Percentiles rank a stretch among this genome's conserved stretches.
Conservation (phyloP, 2,329 filamentous ascomycete species). For the Neonectria sp. region DNA sequence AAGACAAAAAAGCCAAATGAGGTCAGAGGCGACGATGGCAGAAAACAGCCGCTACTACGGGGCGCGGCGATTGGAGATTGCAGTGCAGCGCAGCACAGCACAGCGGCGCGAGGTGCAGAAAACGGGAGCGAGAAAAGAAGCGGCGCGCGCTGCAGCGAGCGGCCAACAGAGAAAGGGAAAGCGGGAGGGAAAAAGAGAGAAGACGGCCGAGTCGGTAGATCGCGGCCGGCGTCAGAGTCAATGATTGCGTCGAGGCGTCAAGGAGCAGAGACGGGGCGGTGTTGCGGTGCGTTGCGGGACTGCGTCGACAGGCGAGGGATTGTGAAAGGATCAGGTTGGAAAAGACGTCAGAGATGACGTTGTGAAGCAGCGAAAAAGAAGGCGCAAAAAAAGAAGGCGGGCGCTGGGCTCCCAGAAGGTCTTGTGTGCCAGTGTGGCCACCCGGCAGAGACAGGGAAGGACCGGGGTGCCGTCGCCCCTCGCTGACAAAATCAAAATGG, state of each 20-base stretch:
- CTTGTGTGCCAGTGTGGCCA: conserved; percentile 40
- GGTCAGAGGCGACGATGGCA: conserved; percentile 55
- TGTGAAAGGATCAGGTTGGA: conserved; percentile 56
- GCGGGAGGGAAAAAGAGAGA: conserved; percentile 13
- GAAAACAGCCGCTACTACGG: conserved; percentile 39
- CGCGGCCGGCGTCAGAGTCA: conserved; percentile 41
- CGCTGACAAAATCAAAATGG: conserved; percentile 31
- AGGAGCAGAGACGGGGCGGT: conserved; percentile 45
- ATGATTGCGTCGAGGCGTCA: conserved; percentile 38
- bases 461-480: conserved; percentile 22
- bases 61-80: conserved; percentile 27
- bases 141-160: conserved; percentile 24
- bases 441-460: conserved; percentile 32
- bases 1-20: conserved; percentile 55
- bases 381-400: conserved; percentile 54
- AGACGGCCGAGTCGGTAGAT: conserved; percentile 40
- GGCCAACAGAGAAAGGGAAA: conserved; percentile 10
- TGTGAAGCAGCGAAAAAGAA: conserved; percentile 57
- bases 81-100: conserved; percentile 37
- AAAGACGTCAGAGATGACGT: conserved; percentile 67
- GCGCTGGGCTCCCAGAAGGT: conserved; percentile 50
- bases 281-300: conserved; percentile 49
- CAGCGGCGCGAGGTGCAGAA: conserved; percentile 33
- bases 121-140: conserved; percentile 29
- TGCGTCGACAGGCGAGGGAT: conserved; percentile 51